Base-by-base conservation (phyloP, 352 stramenopile genomes). In the Phytophthora fragariae region DNA sequence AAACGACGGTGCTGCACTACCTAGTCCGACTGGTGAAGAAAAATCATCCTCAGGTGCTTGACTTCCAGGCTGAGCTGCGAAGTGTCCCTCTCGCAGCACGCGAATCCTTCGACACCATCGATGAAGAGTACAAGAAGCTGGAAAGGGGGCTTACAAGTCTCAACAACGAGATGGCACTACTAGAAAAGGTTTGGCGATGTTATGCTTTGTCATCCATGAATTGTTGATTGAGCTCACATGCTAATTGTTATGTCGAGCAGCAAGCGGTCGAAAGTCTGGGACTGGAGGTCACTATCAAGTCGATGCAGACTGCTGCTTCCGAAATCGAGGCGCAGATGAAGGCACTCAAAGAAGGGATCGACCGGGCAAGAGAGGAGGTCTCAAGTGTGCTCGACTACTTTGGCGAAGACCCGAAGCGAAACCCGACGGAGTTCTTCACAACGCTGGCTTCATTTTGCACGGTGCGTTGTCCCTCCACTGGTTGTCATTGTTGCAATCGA, bases 1-100 rank as follows among this genome's bases (percentile, higher is more conserved):
- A 99, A 76, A 99, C 97, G 14, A 99, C 95, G 14, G 96, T 99
- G 33, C 81, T 99, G n/a, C 96, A 99, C 66, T 99, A 99, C 76
- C 80, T 99, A 11, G 94, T 99, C 6, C 97, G 97, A 54, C 69
- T 99, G 4, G 89, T 99, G 7, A 97, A 98, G 74, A 95, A 95
- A 41, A 99, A 99, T 70, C 94, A 99, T 31, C 82, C 86, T 9
- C 82, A 90, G 41, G 82, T 99, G 11, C 75, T 99, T 1, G 86
- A 96, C n/a, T 98, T 99, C 65, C 83, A 97, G 44, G 76, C 90
- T 19, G 96, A 99, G 68, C 76, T 99, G 21, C 76, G 80, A 68
- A 90, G 83, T 55, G 92, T 98, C 14, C 80, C 83, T 27, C 71
- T 91, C 21, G 96, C 95, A 12, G 87, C 96, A n/a, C 90, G 89